Conservation (phyloP, 371 early-diverging fungal species). For the Choanephora cucurbitarum region DNA sequence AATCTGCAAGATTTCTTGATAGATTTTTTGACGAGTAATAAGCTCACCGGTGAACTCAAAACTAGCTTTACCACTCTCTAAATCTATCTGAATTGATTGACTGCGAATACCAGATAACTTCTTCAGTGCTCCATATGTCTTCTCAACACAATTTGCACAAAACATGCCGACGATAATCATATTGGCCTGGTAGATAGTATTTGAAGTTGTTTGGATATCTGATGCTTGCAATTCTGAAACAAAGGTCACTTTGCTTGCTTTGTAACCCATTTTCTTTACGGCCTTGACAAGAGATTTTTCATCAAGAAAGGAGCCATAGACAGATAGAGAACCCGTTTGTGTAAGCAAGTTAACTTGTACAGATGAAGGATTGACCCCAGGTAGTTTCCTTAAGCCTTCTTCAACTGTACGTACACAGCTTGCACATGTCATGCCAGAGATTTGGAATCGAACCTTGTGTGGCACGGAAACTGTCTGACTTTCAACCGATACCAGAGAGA, state of each 20-base stretch:
- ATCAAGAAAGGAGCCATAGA: conserved; percentile 23
- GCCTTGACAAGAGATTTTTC: conserved; percentile 43
- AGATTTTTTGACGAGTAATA: conserved; percentile 37
- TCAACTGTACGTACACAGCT: conserved; percentile 83
- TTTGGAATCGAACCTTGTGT: conserved; percentile 56
- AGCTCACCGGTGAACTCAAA: conserved; percentile 42
- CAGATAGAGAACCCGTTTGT: conserved; percentile 60
- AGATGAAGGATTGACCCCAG: conserved; percentile 68
- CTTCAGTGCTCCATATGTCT: conserved; percentile 50
- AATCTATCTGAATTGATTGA: conserved; percentile 40
- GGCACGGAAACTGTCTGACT: conserved; percentile 20
- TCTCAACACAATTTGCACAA: conserved; percentile 63
- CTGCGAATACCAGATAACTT: conserved; percentile 39
- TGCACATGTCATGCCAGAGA: conserved; percentile 93
- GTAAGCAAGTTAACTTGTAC: conserved; percentile 75
- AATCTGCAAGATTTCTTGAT: conserved; percentile 47
- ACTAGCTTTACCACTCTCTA: conserved; percentile 47
- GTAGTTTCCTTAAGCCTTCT: conserved; percentile 54
- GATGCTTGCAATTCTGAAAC: conserved; percentile 10
- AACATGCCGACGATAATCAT: conserved; percentile 67
- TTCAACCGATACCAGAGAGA: conserved; percentile 33
- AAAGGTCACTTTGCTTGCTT: conserved; percentile 42
- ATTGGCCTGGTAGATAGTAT: conserved; percentile 20
- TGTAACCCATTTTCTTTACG: conserved; percentile 67
- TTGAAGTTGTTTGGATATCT: background rate